Percentiles rank a stretch among this genome's conserved stretches.
Evolutionary conservation across 768 basidiomycete genomes (phyloP).

Genomic region (Phylloporus sp.): DNA sequence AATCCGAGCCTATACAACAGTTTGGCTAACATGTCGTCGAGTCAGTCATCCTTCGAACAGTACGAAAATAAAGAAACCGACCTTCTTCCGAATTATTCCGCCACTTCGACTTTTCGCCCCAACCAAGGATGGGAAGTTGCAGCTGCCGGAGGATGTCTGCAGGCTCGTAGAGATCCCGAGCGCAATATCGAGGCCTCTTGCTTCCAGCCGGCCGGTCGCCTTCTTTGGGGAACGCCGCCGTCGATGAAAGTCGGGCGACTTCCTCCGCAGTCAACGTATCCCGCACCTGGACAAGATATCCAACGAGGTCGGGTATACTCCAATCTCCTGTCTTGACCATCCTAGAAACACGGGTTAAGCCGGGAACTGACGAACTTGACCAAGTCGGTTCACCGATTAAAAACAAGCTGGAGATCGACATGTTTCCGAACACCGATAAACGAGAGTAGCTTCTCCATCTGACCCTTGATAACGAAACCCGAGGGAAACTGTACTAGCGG

Average conservation of each 20-base stretch:
- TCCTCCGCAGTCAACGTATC: slow-evolving; percentile 56
- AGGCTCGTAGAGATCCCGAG: slow-evolving; percentile 84
- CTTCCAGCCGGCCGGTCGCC: slow-evolving; percentile 19
- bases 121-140: slow-evolving; percentile 79
- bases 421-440: slow-evolving; percentile 84
- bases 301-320: slow-evolving; percentile 79
- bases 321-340: slow-evolving; percentile 90
- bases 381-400: slow-evolving; percentile 57
- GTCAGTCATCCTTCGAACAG: background rate
- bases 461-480: slow-evolving; percentile 55
- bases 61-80: slow-evolving; percentile 25
- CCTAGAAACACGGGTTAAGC: slow-evolving; percentile 33
- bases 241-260: slow-evolving; percentile 48
- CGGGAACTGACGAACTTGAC: background rate
- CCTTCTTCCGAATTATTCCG: slow-evolving; percentile 81
- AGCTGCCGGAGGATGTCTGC: slow-evolving; percentile 63
- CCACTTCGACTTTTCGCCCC: slow-evolving; percentile 81
- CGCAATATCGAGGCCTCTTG: slow-evolving; percentile 46
- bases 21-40: slow-evolving; percentile 49
- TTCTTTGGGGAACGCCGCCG: slow-evolving; percentile 74
- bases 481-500: slow-evolving; percentile 74
- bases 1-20: slow-evolving; percentile 72
- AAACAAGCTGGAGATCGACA: slow-evolving; percentile 91
- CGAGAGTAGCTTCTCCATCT: slow-evolving; percentile 64
- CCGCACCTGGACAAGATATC: slow-evolving; percentile 82